Evolutionary conservation across 2,329 filamentous ascomycete species (phyloP), one percentile per base, ranked within the genome.

Genomic region (Monosporascus sp.): DNA sequence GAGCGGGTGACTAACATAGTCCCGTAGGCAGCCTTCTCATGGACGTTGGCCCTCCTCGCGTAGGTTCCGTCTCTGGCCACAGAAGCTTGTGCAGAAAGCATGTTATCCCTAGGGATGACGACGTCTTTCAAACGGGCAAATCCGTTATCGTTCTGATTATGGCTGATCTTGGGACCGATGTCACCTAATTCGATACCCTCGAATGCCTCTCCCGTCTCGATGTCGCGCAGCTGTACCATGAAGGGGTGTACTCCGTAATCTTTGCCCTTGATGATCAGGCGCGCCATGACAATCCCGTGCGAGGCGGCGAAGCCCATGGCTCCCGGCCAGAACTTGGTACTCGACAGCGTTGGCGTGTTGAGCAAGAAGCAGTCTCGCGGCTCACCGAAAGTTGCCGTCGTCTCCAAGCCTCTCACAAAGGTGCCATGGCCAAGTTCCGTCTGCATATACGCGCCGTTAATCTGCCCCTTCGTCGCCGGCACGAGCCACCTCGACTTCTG

Each of bases 381-480:
- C 11, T 31, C 48, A 48, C 68, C 61, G 47, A 68, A 67, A 7
- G 61, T 67, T 3, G 66, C 65, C 4, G 64, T 66, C 2, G 66
- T 69, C 54, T 68, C 63, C 35, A 69, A 63, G 9, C 65, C 66
- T 20, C 59, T 53, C 14, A 68, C 63, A 47, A 62, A 61, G 18
- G 62, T 65, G 25, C 66, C 66, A 57, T 69, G 66, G n/a, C 62
- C 63, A 8, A 69, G 56, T 52, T 69, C 66, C 1, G 66, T 68
- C 51, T 69, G 66, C 3, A 55, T 52, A 49, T 67, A 68, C 8
- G 60, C 61, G 24, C 66, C 65, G 25, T 63, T 58, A 31, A 67
- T 67, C 49, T 63, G 41, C 5, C 57, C 57, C 7, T 35, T 24
- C 37, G 56, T 54, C 2, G 54, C 55, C 7, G 54, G 47, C n/a